Evolutionary conservation across 345 rosid species (phyloP).

Genomic region (Turnera subulata): DNA sequence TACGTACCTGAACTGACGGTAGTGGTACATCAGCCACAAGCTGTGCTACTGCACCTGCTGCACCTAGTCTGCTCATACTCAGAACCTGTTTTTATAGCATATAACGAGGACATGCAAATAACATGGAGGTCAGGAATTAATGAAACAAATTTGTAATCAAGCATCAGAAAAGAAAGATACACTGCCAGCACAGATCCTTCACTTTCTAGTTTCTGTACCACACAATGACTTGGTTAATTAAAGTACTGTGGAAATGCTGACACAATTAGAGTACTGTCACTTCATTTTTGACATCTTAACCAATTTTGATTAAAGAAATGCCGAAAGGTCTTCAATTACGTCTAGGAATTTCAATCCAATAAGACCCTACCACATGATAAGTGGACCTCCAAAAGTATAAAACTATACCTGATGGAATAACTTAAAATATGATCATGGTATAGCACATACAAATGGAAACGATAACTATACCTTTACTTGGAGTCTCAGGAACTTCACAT

Average conservation of each 20-base stretch:
- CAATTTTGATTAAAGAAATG: slow-evolving; percentile 22
- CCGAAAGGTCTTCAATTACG: slow-evolving; percentile 16
- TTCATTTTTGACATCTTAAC: slow-evolving; percentile 28
- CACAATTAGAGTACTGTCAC: slow-evolving; percentile 18
- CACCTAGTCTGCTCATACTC: slow-evolving; percentile 74
- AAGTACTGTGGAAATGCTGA: slow-evolving; percentile 16
- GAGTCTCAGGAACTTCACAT: slow-evolving; percentile 75
- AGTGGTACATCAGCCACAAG: slow-evolving; percentile 65
- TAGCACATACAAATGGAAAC: not conserved
- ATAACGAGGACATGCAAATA: not conserved
- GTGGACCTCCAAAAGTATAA: slow-evolving; percentile 12
- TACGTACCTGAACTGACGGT: slow-evolving; percentile 62
- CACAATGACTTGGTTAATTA: slow-evolving; percentile 12
- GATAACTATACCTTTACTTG: slow-evolving; percentile 61
- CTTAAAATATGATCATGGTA: slow-evolving; percentile 4
- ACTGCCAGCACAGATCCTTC: slow-evolving; percentile 10
- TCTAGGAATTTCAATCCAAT: slow-evolving; percentile 22
- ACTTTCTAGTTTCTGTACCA: slow-evolving; percentile 5
- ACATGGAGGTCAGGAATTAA: not conserved
- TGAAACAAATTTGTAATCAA: too few species aligned
- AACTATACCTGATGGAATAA: slow-evolving; percentile 7
- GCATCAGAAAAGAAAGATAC: not conserved
- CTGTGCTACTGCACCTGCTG: slow-evolving; percentile 71
- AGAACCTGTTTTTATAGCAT: slow-evolving; percentile 44
- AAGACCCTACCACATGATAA: slow-evolving; percentile 34